Conservation (phyloP, 2,329 filamentous ascomycete species). For the Xylaria hypoxylon region DNA sequence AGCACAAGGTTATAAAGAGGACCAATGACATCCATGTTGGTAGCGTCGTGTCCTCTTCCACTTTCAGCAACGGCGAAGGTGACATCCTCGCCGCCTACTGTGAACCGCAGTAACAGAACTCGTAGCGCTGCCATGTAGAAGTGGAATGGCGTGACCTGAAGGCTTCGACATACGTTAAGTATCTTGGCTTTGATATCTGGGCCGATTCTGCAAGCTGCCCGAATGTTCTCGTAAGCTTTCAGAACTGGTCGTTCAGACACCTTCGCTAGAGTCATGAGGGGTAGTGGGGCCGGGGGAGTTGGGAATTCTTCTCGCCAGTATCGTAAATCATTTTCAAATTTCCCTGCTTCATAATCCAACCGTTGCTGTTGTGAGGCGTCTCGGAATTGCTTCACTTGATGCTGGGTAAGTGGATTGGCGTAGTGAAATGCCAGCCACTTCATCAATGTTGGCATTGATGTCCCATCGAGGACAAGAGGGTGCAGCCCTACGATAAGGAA, state of each 20-base stretch:
- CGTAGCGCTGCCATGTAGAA: conserved; percentile 23
- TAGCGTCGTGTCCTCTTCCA: conserved; percentile 8
- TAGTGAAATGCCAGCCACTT: not conserved
- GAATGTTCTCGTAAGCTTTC: conserved; percentile 5
- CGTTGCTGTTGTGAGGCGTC: conserved; percentile 1
- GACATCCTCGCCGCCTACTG: conserved; percentile 7
- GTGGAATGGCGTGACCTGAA: conserved; percentile 19
- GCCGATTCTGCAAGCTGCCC: not conserved
- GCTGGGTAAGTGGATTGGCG: conserved; percentile 1
- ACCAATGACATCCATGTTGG: conserved; percentile 15
- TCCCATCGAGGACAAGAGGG: not conserved
- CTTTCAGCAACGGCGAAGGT: conserved; percentile 14
- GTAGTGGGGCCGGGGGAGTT: not conserved
- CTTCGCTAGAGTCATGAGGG: conserved; percentile 6
- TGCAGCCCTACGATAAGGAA: not conserved
- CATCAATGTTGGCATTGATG: conserved; percentile 4
- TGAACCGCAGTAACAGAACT: conserved; percentile 20
- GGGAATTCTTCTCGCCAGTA: conserved; percentile 8
- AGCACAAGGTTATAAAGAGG: conserved; percentile 11
- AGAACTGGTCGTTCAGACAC: conserved; percentile 6
- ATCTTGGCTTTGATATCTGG: not conserved
- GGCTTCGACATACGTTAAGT: conserved; percentile 8
- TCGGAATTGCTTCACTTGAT: conserved; percentile 7
- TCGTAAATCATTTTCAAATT: conserved; percentile 6
- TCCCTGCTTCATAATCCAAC: not conserved